Evolutionary conservation across 208 protist genomes (phyloP).

Genomic region (Blechomonas ayalai): DNA sequence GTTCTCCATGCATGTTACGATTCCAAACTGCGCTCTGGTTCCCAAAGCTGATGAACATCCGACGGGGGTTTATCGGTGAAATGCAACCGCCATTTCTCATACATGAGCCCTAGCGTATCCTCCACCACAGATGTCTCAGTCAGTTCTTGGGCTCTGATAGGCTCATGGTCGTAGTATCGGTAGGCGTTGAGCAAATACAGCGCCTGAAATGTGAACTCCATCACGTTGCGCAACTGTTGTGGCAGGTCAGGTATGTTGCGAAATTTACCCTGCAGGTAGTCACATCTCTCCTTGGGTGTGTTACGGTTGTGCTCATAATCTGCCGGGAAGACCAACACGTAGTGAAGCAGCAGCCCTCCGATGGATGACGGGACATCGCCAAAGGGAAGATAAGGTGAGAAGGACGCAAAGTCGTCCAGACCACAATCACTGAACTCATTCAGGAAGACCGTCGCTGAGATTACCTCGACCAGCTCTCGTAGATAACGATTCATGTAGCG

Average conservation of each 20-base stretch:
- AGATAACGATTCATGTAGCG: constrained; percentile 65
- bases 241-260: constrained; percentile 50
- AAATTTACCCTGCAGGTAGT: constrained; percentile 62
- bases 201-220: constrained; percentile 74
- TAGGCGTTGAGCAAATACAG: constrained; percentile 76
- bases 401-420: constrained; percentile 41
- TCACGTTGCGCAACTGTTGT: constrained; percentile 51
- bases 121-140: constrained; percentile 23
- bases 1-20: neutral
- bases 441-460: constrained; percentile 65
- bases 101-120: constrained; percentile 46
- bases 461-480: constrained; percentile 79
- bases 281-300: constrained; percentile 48
- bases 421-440: constrained; percentile 45
- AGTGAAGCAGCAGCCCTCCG: constrained; percentile 76
- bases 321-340: constrained; percentile 77
- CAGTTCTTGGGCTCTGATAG: constrained; percentile 10
- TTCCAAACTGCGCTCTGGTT: neutral
- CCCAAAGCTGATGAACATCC: constrained; percentile 53
- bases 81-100: constrained; percentile 65
- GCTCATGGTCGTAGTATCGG: constrained; percentile 25
- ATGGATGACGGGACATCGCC: constrained; percentile 61
- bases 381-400: constrained; percentile 58
- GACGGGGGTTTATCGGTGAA: constrained; percentile 43
- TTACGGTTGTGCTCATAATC: constrained; percentile 69